Evolutionary conservation across 352 stramenopile genomes (phyloP), one percentile per base, ranked within the genome.

Genomic region (Pythium grandisporangium): DNA sequence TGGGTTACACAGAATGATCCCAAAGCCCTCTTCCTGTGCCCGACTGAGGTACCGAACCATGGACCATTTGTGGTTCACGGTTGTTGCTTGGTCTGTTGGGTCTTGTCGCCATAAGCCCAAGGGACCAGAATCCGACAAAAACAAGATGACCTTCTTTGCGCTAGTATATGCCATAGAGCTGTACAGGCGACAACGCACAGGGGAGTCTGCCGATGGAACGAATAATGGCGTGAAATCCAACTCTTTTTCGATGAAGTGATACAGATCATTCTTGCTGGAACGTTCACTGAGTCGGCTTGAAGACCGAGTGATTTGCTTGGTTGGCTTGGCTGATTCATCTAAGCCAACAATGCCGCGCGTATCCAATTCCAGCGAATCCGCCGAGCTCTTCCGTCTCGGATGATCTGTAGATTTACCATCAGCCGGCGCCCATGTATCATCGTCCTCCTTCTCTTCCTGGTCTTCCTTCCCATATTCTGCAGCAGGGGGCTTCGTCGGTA

Each of bases 71-170:
- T 95, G 79, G 38, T 93, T 66, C 26, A 73, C 64, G 2, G 74
- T 84, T 23, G 77, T 73, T 4, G 41, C 45, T 29, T 68, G 50
- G 21, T 73, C 51, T 3, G 69, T 71, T 4, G 67, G 53, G 40
- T 93, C 79, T 56, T 93, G 81, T 30, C 80, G 64, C 82, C 82
- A 95, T 12, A 95, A 54, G 2, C 82, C 82, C 36, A 95, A 58
- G 8, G 79, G 82, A 4, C 80, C 79, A 6, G 82, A 95, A 46
- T 95, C 79, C 0, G 79, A 85, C 23, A 94, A 52, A 45, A 95
- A 93, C 37, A 95, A 27, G 20, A 94, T 67, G 24, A 94, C 59
- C 41, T 92, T 92, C 43, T 84, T 94, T n/a, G 81, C 78, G 30
- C 62, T 84, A 19, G 74, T 61, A 48, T 89, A 94, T 42, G 81